Conservation (phyloP, 1,139 yeast species). For the Lodderomyces metapsilosis region DNA sequence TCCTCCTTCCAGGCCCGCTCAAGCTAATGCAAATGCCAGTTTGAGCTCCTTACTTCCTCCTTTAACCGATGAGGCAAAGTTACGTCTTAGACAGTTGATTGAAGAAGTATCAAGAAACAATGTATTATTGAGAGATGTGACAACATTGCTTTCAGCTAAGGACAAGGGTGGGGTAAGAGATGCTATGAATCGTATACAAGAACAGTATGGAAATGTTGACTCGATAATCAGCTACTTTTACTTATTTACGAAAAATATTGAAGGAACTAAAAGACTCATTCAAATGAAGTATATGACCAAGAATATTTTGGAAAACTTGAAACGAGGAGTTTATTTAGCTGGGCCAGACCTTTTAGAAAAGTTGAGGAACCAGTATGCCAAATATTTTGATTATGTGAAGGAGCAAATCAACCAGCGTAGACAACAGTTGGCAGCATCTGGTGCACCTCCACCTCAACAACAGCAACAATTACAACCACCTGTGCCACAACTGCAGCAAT, state of each 20-base stretch:
- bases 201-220: slow-evolving; percentile 68
- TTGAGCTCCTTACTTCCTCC: slow-evolving; percentile 27
- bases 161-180: slow-evolving; percentile 66
- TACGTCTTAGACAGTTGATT: slow-evolving; percentile 57
- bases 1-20: slow-evolving; percentile 5
- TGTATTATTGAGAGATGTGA: slow-evolving; percentile 64
- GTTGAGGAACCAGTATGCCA: slow-evolving; percentile 67
- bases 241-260: slow-evolving; percentile 68
- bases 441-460: slow-evolving; percentile 6
- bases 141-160: slow-evolving; percentile 55
- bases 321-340: slow-evolving; percentile 62
- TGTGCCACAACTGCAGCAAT: slow-evolving; percentile 13
- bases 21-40: slow-evolving; percentile 7
- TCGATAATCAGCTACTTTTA: slow-evolving; percentile 76
- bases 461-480: slow-evolving; percentile 13
- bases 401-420: slow-evolving; percentile 40
- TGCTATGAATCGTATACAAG: slow-evolving; percentile 56
- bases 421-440: slow-evolving; percentile 23
- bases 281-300: slow-evolving; percentile 79
- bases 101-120: slow-evolving; percentile 70
- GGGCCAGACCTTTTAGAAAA: slow-evolving; percentile 68
- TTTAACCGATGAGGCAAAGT: slow-evolving; percentile 43
- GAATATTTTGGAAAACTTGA: slow-evolving; percentile 67
- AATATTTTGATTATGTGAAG: slow-evolving; percentile 72
- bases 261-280: slow-evolving; percentile 71